Evolutionary conservation across 2,329 filamentous ascomycete genomes (phyloP).

Genomic region (Myrmaecium sp.): DNA sequence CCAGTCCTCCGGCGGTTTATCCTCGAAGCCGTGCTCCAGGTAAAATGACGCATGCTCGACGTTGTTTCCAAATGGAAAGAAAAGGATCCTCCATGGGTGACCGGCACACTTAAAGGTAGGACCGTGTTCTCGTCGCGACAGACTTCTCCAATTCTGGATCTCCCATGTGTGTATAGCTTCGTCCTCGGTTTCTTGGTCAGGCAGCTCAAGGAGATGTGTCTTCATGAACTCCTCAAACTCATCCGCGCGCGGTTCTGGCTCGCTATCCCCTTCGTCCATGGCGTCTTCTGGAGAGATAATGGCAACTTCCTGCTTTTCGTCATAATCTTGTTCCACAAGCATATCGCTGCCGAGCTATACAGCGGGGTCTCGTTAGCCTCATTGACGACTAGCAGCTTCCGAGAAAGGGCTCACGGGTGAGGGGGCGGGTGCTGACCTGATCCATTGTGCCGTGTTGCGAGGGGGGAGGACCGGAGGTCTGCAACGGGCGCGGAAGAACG

Average conservation of each 20-base stretch:
- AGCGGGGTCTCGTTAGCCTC: no score
- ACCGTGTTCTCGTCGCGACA: slow-evolving; percentile 70
- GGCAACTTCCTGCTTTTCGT: slow-evolving; percentile 45
- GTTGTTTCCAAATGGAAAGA: slow-evolving; percentile 92
- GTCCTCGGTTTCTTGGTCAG: slow-evolving; percentile 64
- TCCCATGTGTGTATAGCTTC: slow-evolving; percentile 73
- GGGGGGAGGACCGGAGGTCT: slow-evolving; percentile 1
- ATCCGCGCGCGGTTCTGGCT: slow-evolving; percentile 37
- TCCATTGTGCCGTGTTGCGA: slow-evolving; percentile 15
- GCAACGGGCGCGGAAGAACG: no score
- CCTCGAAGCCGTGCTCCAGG: slow-evolving; percentile 80
- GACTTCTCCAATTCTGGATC: slow-evolving; percentile 62
- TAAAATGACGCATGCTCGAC: slow-evolving; percentile 90
- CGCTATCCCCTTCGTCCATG: slow-evolving; percentile 37
- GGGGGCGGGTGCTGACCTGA: slow-evolving; percentile 15
- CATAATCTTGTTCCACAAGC: slow-evolving; percentile 44
- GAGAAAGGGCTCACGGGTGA: not conserved
- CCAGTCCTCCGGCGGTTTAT: slow-evolving; percentile 76
- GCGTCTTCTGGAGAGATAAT: slow-evolving; percentile 44
- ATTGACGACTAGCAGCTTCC: not conserved
- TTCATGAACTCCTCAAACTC: slow-evolving; percentile 72
- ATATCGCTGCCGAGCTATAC: slow-evolving; percentile 43
- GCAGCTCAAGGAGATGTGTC: slow-evolving; percentile 55
- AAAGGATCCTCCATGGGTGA: slow-evolving; percentile 83
- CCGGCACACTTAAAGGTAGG: slow-evolving; percentile 76